These are phyloP conservation scores for Cajanus cajan DNA, from an alignment of 306 rosid species.

Conservation along the genomic window DNA sequence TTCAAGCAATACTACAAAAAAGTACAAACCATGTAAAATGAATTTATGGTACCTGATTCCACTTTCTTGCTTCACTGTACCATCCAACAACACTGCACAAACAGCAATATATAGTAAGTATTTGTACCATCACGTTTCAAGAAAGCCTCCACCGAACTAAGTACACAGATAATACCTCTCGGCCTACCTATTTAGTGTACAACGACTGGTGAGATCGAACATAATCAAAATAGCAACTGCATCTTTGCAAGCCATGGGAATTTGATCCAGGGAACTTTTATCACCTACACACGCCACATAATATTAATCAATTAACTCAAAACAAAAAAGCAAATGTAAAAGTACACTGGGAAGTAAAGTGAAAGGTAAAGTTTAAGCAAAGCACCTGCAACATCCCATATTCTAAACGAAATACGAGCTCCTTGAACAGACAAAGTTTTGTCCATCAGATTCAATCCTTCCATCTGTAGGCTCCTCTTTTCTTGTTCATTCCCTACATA, in stretches of 20 bases:
- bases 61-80: constrained; percentile 85
- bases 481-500: constrained; percentile 90
- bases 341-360: not conserved
- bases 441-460: constrained; percentile 85
- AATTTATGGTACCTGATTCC: constrained; percentile 76
- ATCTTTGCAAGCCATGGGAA: constrained; percentile 95
- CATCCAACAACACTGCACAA: constrained; percentile 78
- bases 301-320: not conserved
- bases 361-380: constrained; percentile 1
- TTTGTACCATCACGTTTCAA: not conserved
- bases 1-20: not conserved
- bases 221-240: constrained; percentile 90
- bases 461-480: constrained; percentile 64
- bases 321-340: not conserved
- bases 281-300: constrained; percentile 52
- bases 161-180: not conserved
- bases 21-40: not conserved
- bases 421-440: constrained; percentile 71
- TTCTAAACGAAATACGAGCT: constrained; percentile 71
- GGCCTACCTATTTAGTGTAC: constrained; percentile 68
- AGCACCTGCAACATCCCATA: constrained; percentile 95
- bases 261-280: constrained; percentile 56
- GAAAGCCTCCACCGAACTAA: not conserved
- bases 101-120: not conserved
- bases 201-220: constrained; percentile 95